phyloP scores from a whole-genome alignment of 768 basidiomycete genomes.

The Termitomyces sp. region DNA sequence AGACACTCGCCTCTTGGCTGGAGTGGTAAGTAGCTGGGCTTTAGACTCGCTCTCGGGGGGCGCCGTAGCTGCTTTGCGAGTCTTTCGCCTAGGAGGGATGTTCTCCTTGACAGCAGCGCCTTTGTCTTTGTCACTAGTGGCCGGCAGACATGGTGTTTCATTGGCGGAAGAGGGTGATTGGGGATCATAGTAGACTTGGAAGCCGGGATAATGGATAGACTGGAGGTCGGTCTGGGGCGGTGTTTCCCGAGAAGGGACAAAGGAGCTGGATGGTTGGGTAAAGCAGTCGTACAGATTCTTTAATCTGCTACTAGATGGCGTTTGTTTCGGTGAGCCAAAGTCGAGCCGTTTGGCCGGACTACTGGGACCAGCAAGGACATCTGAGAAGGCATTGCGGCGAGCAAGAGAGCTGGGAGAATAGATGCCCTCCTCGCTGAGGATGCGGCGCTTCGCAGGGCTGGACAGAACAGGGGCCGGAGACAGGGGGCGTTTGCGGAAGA shows the following conservation, averaged over 20 bases:
- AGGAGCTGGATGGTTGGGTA: constrained; percentile 15
- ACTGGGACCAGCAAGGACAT: constrained; percentile 23
- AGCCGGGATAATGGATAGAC: constrained; percentile 67
- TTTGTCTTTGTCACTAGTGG: constrained; percentile 15
- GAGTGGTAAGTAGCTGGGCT: background rate
- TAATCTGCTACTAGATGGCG: constrained; percentile 14
- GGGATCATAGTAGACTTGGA: constrained; percentile 52
- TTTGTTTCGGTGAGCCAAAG: constrained; percentile 37
- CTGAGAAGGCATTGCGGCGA: constrained; percentile 14
- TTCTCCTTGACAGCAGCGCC: constrained; percentile 56
- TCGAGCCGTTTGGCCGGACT: constrained; percentile 51
- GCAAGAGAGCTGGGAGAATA: constrained; percentile 29
- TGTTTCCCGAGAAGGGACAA: constrained; percentile 12
- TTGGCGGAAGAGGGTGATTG: constrained; percentile 14
- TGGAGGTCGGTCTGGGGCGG: constrained; percentile 42
- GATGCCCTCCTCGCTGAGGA: constrained; percentile 51
- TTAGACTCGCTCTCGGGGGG: constrained; percentile 16
- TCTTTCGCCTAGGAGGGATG: constrained; percentile 39
- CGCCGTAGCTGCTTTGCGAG: constrained; percentile 32
- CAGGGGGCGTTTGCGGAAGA: constrained; percentile 51
- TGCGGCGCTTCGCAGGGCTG: constrained; percentile 67
- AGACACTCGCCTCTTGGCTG: constrained; percentile 16
- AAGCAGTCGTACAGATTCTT: constrained; percentile 12
- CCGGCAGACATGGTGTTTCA: constrained; percentile 2
- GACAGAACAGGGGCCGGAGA: constrained; percentile 50